phyloP scores from a whole-genome alignment of 2,329 filamentous ascomycete genomes.

The Colletotrichum destructivum region DNA sequence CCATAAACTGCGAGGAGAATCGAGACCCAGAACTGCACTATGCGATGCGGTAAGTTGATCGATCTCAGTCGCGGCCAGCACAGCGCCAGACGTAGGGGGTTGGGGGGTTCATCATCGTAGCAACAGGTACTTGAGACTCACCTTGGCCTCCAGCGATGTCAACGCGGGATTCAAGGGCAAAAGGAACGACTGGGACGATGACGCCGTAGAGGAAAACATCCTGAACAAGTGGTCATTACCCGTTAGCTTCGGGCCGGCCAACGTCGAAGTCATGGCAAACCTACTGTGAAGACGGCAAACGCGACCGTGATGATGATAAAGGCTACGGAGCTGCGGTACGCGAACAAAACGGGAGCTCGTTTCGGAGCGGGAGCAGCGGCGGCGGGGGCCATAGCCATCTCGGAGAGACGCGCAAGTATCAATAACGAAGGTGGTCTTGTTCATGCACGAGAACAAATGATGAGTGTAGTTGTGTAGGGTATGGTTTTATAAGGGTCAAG shows the following conservation, averaged over 20 bases:
- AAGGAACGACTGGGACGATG: neutral
- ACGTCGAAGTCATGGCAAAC: neutral
- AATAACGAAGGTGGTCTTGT: too few relatives aligned
- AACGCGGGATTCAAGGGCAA: neutral
- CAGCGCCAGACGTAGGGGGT: neutral
- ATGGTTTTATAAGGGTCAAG: too few relatives aligned
- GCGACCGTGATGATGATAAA: neutral
- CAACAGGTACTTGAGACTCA: neutral
- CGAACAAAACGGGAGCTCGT: neutral
- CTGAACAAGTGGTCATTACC: neutral
- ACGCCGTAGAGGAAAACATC: neutral
- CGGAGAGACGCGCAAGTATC: too few relatives aligned
- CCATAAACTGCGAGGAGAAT: neutral
- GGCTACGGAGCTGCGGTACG: neutral
- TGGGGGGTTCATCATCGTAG: too few relatives aligned
- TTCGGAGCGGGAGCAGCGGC: neutral
- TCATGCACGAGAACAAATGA: too few relatives aligned
- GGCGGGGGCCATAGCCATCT: too few relatives aligned
- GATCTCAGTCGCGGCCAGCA: neutral
- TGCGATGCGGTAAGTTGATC: neutral
- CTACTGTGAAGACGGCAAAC: neutral
- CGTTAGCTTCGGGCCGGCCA: neutral
- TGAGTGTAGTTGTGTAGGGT: too few relatives aligned
- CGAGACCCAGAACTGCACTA: neutral
- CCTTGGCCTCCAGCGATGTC: neutral